phyloP scores from a whole-genome alignment of 2,329 filamentous ascomycete genomes.

The Colletotrichum viniferum region DNA sequence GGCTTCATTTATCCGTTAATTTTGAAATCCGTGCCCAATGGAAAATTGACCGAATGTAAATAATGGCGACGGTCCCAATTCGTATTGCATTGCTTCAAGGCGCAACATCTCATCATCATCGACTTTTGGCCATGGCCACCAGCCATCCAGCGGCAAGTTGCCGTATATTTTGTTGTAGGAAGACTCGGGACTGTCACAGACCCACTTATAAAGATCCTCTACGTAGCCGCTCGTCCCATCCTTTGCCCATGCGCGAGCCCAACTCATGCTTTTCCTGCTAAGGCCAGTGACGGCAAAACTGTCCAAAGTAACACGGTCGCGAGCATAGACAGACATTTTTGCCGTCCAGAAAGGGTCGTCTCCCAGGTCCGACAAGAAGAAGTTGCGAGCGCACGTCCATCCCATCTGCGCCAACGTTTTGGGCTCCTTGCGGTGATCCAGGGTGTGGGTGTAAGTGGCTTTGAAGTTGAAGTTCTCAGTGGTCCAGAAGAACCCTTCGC shows the following conservation, averaged over 20 bases:
- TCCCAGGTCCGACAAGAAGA: neutral
- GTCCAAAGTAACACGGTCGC: neutral
- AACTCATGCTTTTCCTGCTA: neutral
- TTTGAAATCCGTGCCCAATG: rapidly evolving
- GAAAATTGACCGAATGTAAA: rapidly evolving
- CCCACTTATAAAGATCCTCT: neutral
- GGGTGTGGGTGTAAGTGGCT: neutral
- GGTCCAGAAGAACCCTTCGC: neutral
- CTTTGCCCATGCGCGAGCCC: neutral
- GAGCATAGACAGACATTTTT: neutral
- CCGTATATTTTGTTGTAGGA: constrained; percentile 7
- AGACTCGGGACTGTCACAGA: rapidly evolving
- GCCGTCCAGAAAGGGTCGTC: neutral
- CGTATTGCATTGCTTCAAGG: rapidly evolving
- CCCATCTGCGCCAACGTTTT: rapidly evolving
- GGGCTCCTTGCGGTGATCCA: neutral
- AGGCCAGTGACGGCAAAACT: neutral
- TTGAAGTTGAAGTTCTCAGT: neutral
- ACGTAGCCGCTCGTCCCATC: rapidly evolving
- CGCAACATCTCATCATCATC: neutral
- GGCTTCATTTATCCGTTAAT: neutral
- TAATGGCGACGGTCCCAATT: neutral
- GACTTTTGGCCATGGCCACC: constrained; percentile 18
- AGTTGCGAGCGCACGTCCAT: neutral
- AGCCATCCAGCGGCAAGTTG: constrained; percentile 11